Evolutionary conservation across 192 early-diverging fungal genomes (phyloP).

Genomic region (Coemansia sp.): DNA sequence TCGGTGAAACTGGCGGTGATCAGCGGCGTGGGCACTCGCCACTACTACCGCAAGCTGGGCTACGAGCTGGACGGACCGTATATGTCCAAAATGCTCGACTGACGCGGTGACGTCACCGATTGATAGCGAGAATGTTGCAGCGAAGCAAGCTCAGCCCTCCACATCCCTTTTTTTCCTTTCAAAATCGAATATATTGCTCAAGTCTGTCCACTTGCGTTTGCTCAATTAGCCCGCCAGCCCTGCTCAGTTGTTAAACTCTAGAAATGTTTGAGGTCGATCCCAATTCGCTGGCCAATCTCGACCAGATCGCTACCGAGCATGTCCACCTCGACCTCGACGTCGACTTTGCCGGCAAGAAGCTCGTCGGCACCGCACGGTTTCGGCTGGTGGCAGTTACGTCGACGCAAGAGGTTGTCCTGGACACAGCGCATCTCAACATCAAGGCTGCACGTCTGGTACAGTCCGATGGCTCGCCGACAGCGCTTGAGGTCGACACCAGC

Average conservation of each 20-base stretch:
- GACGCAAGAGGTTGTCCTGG: slow-evolving; percentile 62
- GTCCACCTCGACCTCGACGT: slow-evolving; percentile 70
- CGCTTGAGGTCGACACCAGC: slow-evolving; percentile 25
- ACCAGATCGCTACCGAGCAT: slow-evolving; percentile 68
- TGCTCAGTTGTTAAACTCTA: too few species aligned
- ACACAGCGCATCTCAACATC: slow-evolving; percentile 55
- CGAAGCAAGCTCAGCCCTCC: too few species aligned
- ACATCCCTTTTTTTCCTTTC: too few species aligned
- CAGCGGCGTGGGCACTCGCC: slow-evolving; percentile 93
- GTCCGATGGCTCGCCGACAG: background rate
- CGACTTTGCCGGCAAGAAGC: slow-evolving; percentile 68
- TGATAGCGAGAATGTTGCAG: too few species aligned
- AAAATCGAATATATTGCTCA: too few species aligned
- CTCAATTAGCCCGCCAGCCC: background rate
- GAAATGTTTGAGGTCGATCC: slow-evolving; percentile 62
- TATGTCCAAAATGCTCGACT: slow-evolving; percentile 95
- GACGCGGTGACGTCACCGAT: too few species aligned
- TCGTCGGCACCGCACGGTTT: slow-evolving; percentile 65
- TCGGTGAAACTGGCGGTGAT: slow-evolving; percentile 94
- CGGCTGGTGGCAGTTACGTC: slow-evolving; percentile 55
- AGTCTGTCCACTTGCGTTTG: too few species aligned
- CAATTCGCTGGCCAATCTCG: slow-evolving; percentile 77
- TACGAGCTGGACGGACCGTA: slow-evolving; percentile 94
- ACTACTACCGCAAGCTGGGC: slow-evolving; percentile 97
- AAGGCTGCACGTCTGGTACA: slow-evolving; percentile 7